Conservation (phyloP, 2,329 filamentous ascomycete species). For the Bipolaris oryzae region DNA sequence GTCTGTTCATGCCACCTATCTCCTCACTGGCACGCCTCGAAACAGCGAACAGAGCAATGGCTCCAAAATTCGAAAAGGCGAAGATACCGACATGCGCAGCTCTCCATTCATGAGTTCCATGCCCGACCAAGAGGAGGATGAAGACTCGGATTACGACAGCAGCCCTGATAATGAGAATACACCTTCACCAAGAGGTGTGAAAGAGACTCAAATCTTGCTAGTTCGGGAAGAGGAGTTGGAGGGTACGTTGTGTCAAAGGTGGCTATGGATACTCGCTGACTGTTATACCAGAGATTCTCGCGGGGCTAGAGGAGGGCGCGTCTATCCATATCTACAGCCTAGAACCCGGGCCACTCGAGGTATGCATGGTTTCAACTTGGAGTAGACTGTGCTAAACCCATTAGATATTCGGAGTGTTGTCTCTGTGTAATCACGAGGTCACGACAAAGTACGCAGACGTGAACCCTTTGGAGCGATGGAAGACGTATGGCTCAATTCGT, state of each 20-base stretch:
- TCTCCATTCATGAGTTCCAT: constrained; percentile 72
- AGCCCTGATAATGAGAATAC: constrained; percentile 52
- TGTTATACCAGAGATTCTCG: constrained; percentile 62
- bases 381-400: constrained; percentile 43
- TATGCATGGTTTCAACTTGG: constrained; percentile 36
- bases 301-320: constrained; percentile 72
- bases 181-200: constrained; percentile 39
- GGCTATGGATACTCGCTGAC: constrained; percentile 17
- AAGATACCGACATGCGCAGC: constrained; percentile 70
- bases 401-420: constrained; percentile 70
- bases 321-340: constrained; percentile 90
- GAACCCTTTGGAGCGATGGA: constrained; percentile 64
- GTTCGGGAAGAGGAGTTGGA: constrained; percentile 75
- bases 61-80: constrained; percentile 56
- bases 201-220: constrained; percentile 67
- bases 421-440: constrained; percentile 71
- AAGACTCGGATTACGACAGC: constrained; percentile 30
- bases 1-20: constrained; percentile 89
- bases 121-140: constrained; percentile 53
- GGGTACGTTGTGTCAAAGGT: constrained; percentile 53
- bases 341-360: constrained; percentile 71
- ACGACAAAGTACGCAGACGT: constrained; percentile 61
- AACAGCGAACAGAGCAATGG: constrained; percentile 45
- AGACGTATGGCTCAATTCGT: constrained; percentile 73
- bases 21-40: constrained; percentile 74